Conservation (phyloP, 148 eudicot species). For the Heliosperma pusillum region DNA sequence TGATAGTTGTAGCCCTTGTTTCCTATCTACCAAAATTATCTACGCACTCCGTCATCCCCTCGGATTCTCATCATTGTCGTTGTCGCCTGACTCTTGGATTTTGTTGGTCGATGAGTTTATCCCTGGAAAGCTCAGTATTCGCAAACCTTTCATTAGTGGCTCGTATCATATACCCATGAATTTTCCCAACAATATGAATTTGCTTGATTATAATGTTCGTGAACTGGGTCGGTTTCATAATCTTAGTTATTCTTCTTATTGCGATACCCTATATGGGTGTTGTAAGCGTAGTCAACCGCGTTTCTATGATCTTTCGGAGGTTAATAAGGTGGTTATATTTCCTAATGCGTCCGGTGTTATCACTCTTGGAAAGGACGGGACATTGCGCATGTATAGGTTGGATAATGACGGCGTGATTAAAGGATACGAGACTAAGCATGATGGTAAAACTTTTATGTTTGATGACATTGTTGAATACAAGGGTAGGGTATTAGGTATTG, state of each 20-base stretch:
- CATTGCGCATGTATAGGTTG: constrained; percentile 14
- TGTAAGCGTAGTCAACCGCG: neutral
- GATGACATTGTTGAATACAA: constrained; percentile 17
- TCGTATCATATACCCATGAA: too few relatives aligned
- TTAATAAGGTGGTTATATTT: constrained; percentile 7
- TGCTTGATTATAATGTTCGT: too few relatives aligned
- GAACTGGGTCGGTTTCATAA: neutral
- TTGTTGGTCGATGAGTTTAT: neutral
- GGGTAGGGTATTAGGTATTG: neutral
- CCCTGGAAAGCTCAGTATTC: neutral
- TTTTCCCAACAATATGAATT: too few relatives aligned
- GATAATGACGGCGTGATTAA: neutral
- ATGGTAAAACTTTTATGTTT: constrained; percentile 9
- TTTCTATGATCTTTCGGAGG: neutral
- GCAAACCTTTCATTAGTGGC: neutral
- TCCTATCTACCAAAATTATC: too few relatives aligned
- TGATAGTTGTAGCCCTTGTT: too few relatives aligned
- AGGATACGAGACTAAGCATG: constrained; percentile 14
- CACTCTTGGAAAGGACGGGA: neutral
- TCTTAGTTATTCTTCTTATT: neutral
- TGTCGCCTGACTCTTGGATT: neutral
- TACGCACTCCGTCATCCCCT: neutral
- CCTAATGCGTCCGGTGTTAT: neutral
- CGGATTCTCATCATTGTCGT: neutral
- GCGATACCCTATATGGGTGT: neutral